Conservation (phyloP, 495 filamentous ascomycete species). For the Annulohypoxylon nitens region DNA sequence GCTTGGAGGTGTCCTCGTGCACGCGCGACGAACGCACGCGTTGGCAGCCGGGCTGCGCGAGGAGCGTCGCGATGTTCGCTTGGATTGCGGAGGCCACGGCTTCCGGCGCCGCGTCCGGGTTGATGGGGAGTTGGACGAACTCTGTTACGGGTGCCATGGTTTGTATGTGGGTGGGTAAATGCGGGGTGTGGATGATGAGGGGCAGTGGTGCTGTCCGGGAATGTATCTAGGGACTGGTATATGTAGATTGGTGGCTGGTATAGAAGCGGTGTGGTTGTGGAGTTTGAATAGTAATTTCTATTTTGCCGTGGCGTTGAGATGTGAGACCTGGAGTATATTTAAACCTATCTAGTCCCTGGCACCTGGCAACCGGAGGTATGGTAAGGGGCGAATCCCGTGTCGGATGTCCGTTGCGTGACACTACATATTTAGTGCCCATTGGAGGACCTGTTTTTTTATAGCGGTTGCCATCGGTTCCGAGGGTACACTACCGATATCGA, state of each 20-base stretch:
- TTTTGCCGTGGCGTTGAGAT: background rate
- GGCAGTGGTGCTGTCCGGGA: background rate
- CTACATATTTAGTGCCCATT: background rate
- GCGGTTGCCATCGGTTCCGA: background rate
- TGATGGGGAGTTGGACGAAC: slow-evolving; percentile 28
- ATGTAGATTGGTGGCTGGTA: background rate
- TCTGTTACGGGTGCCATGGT: slow-evolving; percentile 47
- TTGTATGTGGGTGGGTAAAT: background rate
- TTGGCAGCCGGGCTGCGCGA: slow-evolving; percentile 34
- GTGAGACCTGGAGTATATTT: slow-evolving; percentile 12
- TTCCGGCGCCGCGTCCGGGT: slow-evolving; percentile 12
- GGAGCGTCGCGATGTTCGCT: slow-evolving; percentile 21
- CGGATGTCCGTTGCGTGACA: slow-evolving; percentile 10
- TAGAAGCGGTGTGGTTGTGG: slow-evolving; percentile 2
- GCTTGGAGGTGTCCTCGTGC: slow-evolving; percentile 17
- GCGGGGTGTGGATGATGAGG: background rate
- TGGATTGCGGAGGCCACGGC: slow-evolving; percentile 16
- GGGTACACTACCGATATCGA: background rate
- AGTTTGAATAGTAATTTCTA: background rate
- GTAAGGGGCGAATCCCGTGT: background rate
- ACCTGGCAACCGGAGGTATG: background rate
- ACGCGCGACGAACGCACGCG: slow-evolving; percentile 32
- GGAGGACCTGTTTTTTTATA: background rate
- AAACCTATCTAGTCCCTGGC: background rate
- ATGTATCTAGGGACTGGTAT: background rate